phyloP scores from a whole-genome alignment of 768 basidiomycete genomes.

The Hericium erinaceus region DNA sequence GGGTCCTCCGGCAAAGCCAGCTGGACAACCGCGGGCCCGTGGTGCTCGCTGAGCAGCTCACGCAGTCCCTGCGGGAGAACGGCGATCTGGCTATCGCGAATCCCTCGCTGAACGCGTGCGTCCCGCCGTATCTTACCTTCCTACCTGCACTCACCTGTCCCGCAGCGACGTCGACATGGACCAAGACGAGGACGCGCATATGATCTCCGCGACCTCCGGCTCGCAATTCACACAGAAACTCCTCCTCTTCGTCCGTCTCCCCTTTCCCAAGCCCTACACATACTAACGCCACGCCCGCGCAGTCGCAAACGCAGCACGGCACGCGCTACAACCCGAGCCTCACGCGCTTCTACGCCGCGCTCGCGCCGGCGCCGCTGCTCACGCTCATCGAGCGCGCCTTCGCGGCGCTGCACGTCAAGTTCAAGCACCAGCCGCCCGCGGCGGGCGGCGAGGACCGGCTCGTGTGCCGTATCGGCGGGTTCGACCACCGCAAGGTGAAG shows the following conservation, averaged over 20 bases:
- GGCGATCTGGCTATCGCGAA: conserved; percentile 73
- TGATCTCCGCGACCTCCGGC: conserved; percentile 44
- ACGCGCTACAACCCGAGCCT: conserved; percentile 63
- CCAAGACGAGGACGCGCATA: conserved; percentile 49
- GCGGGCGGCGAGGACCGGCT: conserved; percentile 3
- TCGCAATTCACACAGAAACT: conserved; percentile 77
- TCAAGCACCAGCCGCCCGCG: conserved; percentile 27
- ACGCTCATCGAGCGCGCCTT: conserved; percentile 47
- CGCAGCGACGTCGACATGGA: conserved; percentile 24
- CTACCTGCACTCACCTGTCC: background rate
- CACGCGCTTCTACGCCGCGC: conserved; percentile 70
- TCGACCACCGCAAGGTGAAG: conserved; percentile 50
- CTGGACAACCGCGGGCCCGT: conserved; percentile 41
- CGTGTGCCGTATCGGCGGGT: conserved; percentile 48
- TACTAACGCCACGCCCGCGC: background rate
- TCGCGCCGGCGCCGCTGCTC: conserved; percentile 45
- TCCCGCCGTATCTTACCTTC: background rate
- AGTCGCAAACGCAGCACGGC: conserved; percentile 82
- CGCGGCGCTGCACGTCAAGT: conserved; percentile 36
- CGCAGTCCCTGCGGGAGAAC: conserved; percentile 50
- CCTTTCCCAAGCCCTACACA: background rate
- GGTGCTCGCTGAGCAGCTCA: conserved; percentile 61
- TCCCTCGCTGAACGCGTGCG: conserved; percentile 39
- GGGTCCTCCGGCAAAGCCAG: conserved; percentile 74
- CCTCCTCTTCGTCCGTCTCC: conserved; percentile 66